Conservation (phyloP, 106 monocot species). For the Allium fistulosum region DNA sequence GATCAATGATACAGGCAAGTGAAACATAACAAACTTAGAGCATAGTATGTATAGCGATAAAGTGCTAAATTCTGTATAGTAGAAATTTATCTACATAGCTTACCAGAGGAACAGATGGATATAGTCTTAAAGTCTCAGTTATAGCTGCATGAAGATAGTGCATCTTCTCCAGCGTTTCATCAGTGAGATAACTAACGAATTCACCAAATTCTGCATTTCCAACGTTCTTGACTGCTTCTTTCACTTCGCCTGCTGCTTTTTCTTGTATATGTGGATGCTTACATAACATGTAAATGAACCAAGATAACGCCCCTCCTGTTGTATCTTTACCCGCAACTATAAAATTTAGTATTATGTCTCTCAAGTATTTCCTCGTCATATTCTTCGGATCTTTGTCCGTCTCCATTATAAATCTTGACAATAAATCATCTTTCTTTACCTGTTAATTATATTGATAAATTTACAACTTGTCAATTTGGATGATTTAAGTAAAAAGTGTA, state of each 20-base stretch:
- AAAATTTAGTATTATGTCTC: conserved; percentile 11
- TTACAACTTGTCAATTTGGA: no score
- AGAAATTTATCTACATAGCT: not conserved
- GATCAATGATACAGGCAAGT: no score
- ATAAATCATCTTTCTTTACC: not conserved
- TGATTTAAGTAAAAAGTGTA: no score
- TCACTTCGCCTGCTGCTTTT: not conserved
- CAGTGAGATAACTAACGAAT: not conserved
- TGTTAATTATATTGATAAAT: no score
- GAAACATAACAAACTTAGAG: no score
- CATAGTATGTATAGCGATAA: no score
- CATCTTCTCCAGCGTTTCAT: conserved; percentile 6
- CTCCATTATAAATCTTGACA: conserved; percentile 3
- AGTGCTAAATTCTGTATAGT: no score
- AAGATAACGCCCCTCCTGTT: not conserved
- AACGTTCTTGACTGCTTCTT: not conserved
- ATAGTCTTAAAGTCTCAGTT: conserved; percentile 12
- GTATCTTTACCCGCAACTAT: conserved; percentile 11
- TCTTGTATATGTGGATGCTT: conserved; percentile 7
- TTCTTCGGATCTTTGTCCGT: conserved; percentile 5
- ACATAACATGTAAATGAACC: conserved; percentile 14
- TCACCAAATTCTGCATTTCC: not conserved
- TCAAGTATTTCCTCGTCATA: conserved; percentile 1
- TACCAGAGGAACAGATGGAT: conserved; percentile 13
- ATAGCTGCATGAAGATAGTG: conserved; percentile 16